Evolutionary conservation across 2,329 filamentous ascomycete species (phyloP).

Genomic region (Aschersonia sp.): DNA sequence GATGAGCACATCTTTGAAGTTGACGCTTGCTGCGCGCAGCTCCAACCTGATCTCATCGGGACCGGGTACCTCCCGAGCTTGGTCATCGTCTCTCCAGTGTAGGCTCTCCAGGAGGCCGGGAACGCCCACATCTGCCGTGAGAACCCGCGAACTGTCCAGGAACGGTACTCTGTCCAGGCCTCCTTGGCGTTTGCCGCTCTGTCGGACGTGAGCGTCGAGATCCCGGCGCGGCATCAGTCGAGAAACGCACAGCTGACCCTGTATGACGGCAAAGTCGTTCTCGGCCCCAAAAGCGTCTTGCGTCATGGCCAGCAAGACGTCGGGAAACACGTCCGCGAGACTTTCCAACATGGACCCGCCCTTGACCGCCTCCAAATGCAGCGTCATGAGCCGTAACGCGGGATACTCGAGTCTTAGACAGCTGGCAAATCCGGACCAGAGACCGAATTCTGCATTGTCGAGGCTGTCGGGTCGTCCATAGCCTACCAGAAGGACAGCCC

Average conservation of each 20-base stretch:
- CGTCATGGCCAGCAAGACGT: not conserved
- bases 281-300: conserved; percentile 4
- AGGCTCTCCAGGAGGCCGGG: conserved; percentile 8
- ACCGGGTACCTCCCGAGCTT: conserved; percentile 3
- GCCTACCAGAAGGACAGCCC: not conserved
- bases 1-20: conserved; percentile 22
- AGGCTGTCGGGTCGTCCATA: not conserved
- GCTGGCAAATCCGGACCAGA: conserved; percentile 4
- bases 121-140: conserved; percentile 5
- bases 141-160: conserved; percentile 2
- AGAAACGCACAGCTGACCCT: conserved; percentile 7
- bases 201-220: not conserved
- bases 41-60: conserved; percentile 5
- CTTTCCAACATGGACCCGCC: not conserved
- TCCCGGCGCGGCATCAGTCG: conserved; percentile 1
- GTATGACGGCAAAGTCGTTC: conserved; percentile 6
- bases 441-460: not conserved
- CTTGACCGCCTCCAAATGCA: conserved; percentile 1
- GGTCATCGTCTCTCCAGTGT: conserved; percentile 7
- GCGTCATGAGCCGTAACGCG: not conserved
- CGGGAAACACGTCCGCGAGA: not conserved
- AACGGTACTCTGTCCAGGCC: conserved; percentile 1
- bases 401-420: not conserved
- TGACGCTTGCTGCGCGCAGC: conserved; percentile 12
- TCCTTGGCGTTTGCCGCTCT: not conserved